Conservation (phyloP, 2,329 filamentous ascomycete genomes). For the Neofusicoccum ribis region DNA sequence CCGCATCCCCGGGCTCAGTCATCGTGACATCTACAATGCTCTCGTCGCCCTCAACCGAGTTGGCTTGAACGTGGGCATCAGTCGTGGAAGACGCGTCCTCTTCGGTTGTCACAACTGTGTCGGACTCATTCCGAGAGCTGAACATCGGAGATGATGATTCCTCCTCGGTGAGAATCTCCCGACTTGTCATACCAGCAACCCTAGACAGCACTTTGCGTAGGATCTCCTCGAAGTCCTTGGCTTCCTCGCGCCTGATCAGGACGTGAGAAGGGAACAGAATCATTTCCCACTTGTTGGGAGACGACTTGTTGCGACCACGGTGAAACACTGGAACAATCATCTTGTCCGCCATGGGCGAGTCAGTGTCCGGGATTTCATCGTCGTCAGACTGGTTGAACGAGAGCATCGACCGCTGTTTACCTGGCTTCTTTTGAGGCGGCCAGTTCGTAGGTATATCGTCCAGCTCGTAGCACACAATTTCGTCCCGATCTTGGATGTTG, state of each 20-base stretch:
- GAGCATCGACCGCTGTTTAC: constrained; percentile 52
- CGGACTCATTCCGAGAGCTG: constrained; percentile 59
- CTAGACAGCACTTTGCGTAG: constrained; percentile 77
- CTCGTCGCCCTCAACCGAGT: constrained; percentile 84
- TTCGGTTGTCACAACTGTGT: constrained; percentile 66
- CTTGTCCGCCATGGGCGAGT: constrained; percentile 63
- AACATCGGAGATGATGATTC: constrained; percentile 51
- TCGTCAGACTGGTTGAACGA: constrained; percentile 46
- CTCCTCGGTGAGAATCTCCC: constrained; percentile 60
- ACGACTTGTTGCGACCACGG: constrained; percentile 46
- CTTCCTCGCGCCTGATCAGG: constrained; percentile 72
- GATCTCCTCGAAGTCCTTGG: constrained; percentile 68
- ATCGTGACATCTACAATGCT: constrained; percentile 89
- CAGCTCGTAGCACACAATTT: constrained; percentile 74
- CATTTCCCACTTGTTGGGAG: constrained; percentile 38
- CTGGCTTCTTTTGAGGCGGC: constrained; percentile 57
- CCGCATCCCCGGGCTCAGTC: constrained; percentile 58
- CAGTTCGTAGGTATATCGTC: constrained; percentile 78
- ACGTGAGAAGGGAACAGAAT: constrained; percentile 65
- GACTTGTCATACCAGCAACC: constrained; percentile 74
- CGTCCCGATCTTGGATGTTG: constrained; percentile 61
- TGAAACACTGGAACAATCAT: constrained; percentile 73
- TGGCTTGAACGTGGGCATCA: constrained; percentile 70
- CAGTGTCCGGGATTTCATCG: constrained; percentile 54
- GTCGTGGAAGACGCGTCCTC: constrained; percentile 66